phyloP scores from a whole-genome alignment of 2,329 filamentous ascomycete species.

The Aspergillus fructus region DNA sequence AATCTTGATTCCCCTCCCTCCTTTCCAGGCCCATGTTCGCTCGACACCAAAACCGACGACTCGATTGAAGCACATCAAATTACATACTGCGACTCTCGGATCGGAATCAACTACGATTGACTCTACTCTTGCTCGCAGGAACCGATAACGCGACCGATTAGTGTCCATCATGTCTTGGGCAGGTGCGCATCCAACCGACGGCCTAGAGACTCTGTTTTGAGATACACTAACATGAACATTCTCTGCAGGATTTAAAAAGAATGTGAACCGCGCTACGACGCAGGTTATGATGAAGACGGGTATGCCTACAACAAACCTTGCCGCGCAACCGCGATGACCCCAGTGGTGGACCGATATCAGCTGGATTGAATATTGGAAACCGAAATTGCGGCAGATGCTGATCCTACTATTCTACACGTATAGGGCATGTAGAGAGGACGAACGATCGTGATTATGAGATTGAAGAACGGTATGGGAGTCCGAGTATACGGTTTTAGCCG shows the following conservation, averaged over 20 bases:
- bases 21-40: constrained; percentile 4
- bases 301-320: constrained; percentile 40
- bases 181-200: constrained; percentile 46
- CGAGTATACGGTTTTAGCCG: not conserved
- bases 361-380: not conserved
- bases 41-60: not conserved
- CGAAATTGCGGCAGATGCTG: not conserved
- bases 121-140: not conserved
- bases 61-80: not conserved
- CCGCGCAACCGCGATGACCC: constrained; percentile 11
- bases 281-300: constrained; percentile 99
- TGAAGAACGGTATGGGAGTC: constrained; percentile 69
- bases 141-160: not conserved
- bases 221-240: constrained; percentile 5
- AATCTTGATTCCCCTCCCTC: constrained; percentile 1
- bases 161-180: constrained; percentile 68
- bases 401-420: not conserved
- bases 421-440: constrained; percentile 95
- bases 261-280: constrained; percentile 97
- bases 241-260: constrained; percentile 81
- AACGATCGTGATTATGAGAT: constrained; percentile 99
- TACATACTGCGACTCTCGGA: not conserved
- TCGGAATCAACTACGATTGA: not conserved
- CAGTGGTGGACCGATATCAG: not conserved
- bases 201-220: not conserved